Percentiles rank a stretch among this genome's conserved stretches.
Conservation (phyloP, 2,329 filamentous ascomycete species). For the Daldinia eschscholtzii region DNA sequence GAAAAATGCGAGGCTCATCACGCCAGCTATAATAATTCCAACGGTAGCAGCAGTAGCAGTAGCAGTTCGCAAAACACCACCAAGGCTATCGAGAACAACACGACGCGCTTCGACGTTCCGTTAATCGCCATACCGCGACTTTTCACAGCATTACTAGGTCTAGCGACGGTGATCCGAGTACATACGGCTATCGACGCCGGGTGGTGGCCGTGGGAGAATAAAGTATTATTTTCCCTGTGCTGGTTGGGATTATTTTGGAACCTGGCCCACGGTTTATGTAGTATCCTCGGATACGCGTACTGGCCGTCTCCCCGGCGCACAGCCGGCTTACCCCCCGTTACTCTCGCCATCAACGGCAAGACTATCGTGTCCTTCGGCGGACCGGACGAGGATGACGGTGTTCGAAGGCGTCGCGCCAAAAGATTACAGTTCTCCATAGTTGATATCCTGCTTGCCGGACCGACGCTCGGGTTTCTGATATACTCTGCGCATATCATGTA, state of each 20-base stretch:
- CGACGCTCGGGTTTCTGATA: slow-evolving; percentile 45
- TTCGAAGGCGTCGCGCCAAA: slow-evolving; percentile 44
- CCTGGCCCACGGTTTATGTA: slow-evolving; percentile 40
- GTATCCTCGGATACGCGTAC: slow-evolving; percentile 46
- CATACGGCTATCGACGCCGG: slow-evolving; percentile 46
- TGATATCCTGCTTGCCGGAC: slow-evolving; percentile 45
- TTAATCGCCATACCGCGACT: slow-evolving; percentile 47
- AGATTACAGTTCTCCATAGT: slow-evolving; percentile 45
- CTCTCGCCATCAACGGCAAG: slow-evolving; percentile 42
- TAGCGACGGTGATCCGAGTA: slow-evolving; percentile 47
- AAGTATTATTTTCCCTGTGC: slow-evolving; percentile 47
- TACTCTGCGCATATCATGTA: slow-evolving; percentile 50
- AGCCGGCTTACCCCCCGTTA: slow-evolving; percentile 47
- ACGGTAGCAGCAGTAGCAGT: slow-evolving; percentile 5
- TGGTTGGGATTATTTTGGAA: slow-evolving; percentile 48
- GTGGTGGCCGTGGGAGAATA: slow-evolving; percentile 49
- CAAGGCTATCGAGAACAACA: slow-evolving; percentile 21
- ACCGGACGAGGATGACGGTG: slow-evolving; percentile 46
- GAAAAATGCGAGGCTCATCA: slow-evolving; percentile 35
- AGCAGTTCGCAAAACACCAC: neutral
- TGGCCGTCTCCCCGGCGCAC: slow-evolving; percentile 48
- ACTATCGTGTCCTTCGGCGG: slow-evolving; percentile 47
- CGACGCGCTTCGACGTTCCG: slow-evolving; percentile 44
- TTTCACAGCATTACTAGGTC: slow-evolving; percentile 43
- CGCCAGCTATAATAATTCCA: neutral